phyloP scores from a whole-genome alignment of 305 asterid species.

The Fraxinus greggii region DNA sequence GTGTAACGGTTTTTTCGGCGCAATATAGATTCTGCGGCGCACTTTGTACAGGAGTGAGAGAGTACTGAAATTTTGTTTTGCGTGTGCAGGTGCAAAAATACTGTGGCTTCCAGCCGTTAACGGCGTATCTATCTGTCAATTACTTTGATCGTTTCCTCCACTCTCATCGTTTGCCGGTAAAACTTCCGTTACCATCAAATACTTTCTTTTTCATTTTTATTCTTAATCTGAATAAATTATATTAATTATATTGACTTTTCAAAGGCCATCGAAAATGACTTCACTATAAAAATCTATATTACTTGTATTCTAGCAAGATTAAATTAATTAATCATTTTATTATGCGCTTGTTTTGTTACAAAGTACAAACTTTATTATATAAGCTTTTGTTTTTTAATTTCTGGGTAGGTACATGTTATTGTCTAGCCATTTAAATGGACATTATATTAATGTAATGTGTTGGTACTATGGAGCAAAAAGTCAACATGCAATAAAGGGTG shows the following conservation, averaged over 20 bases:
- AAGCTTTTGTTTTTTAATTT: background rate
- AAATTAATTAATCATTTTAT: background rate
- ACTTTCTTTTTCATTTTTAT: background rate
- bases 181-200: constrained; percentile 33
- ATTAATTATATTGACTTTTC: background rate
- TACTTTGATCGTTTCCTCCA: constrained; percentile 80
- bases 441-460: constrained; percentile 5
- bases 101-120: constrained; percentile 75
- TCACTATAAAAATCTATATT: background rate
- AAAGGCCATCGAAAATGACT: background rate
- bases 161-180: constrained; percentile 76
- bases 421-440: background rate
- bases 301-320: background rate
- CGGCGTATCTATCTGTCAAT: constrained; percentile 83
- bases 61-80: constrained; percentile 25
- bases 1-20: constrained; percentile 33
- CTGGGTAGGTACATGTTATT: background rate
- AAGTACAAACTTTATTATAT: background rate
- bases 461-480: constrained; percentile 24
- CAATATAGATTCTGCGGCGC: constrained; percentile 22
- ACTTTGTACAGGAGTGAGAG: constrained; percentile 12
- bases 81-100: constrained; percentile 66
- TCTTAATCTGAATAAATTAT: background rate
- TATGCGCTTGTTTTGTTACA: background rate
- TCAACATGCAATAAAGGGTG: constrained; percentile 18